Percentiles rank a stretch among this genome's conserved stretches.
Evolutionary conservation across 768 basidiomycete species (phyloP).

Genomic region (Tulasnella sp.): DNA sequence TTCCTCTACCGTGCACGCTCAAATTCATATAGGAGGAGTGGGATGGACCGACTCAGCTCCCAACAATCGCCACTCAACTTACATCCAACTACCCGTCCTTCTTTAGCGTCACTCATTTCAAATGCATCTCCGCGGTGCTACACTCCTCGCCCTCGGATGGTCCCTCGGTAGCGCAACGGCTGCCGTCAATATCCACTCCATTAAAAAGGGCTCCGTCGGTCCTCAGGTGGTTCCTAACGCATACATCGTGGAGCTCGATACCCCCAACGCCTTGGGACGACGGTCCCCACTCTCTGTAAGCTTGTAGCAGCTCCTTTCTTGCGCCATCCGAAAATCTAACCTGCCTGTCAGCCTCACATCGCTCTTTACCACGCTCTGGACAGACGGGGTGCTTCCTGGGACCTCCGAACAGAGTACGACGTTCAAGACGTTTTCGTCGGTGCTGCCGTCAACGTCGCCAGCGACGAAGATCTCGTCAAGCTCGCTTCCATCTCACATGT

Average conservation of each 20-base stretch:
- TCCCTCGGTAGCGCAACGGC: background rate
- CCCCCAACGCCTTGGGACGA: slow-evolving; percentile 19
- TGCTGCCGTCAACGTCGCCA: background rate
- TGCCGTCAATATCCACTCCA: background rate
- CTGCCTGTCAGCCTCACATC: slow-evolving; percentile 25
- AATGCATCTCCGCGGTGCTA: background rate
- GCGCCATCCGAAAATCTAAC: slow-evolving; percentile 34
- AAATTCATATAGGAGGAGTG: background rate
- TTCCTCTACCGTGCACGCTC: no score
- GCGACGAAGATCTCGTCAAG: background rate
- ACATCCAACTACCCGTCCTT: background rate
- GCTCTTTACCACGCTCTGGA: slow-evolving; percentile 6
- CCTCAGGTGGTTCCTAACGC: slow-evolving; percentile 34
- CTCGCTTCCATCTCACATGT: background rate
- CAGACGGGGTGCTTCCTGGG: background rate
- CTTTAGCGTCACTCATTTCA: background rate
- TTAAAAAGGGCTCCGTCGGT: background rate
- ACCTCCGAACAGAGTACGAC: slow-evolving; percentile 4
- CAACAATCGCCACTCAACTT: background rate
- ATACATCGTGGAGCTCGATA: slow-evolving; percentile 48
- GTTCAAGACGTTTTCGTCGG: background rate
- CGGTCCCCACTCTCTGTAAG: background rate
- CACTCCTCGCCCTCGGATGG: background rate
- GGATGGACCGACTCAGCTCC: background rate
- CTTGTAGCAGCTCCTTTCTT: background rate